Percentiles rank a stretch among this genome's conserved stretches.
phyloP scores from a whole-genome alignment of 768 basidiomycete genomes.

The Arthromyces matolae region DNA sequence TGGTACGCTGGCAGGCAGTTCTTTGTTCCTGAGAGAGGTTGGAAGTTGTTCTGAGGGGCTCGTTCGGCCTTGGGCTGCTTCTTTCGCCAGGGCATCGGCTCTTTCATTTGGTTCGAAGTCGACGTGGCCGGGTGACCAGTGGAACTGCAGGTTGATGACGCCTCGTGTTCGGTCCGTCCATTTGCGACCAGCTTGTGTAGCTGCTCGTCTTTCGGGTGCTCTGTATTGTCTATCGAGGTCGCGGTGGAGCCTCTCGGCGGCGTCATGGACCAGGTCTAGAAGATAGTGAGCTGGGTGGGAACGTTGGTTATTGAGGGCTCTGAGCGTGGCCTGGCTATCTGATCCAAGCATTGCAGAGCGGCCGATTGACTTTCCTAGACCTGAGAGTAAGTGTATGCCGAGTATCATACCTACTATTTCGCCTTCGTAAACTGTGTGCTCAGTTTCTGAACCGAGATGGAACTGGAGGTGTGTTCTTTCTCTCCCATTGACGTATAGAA shows the following conservation, averaged over 20 bases:
- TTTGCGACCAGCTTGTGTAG: too few species aligned
- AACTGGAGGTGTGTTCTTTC: neutral
- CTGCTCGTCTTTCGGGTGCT: neutral
- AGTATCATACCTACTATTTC: constrained; percentile 9
- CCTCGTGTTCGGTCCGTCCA: neutral
- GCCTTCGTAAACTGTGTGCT: constrained; percentile 11
- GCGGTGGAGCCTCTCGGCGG: constrained; percentile 5
- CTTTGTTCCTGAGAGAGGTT: neutral
- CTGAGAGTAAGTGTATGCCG: constrained; percentile 6
- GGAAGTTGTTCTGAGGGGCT: constrained; percentile 3
- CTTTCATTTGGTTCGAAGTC: constrained; percentile 11
- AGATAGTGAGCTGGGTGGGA: constrained; percentile 12
- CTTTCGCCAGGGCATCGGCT: constrained; percentile 7
- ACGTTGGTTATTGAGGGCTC: constrained; percentile 7
- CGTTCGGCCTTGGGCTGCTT: neutral
- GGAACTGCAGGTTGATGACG: constrained; percentile 3
- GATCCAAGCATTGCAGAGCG: constrained; percentile 1
- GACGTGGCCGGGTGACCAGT: constrained; percentile 9
- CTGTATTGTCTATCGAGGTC: neutral
- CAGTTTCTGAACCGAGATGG: constrained; percentile 1
- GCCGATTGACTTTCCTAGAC: neutral
- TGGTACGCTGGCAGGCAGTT: constrained; percentile 15
- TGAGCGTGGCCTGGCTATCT: constrained; percentile 11
- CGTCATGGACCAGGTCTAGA: constrained; percentile 4
- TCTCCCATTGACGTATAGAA: constrained; percentile 1